These are phyloP conservation scores for Isochrysis galbana DNA, from an alignment of 78 protist species.

Conservation along the genomic window DNA sequence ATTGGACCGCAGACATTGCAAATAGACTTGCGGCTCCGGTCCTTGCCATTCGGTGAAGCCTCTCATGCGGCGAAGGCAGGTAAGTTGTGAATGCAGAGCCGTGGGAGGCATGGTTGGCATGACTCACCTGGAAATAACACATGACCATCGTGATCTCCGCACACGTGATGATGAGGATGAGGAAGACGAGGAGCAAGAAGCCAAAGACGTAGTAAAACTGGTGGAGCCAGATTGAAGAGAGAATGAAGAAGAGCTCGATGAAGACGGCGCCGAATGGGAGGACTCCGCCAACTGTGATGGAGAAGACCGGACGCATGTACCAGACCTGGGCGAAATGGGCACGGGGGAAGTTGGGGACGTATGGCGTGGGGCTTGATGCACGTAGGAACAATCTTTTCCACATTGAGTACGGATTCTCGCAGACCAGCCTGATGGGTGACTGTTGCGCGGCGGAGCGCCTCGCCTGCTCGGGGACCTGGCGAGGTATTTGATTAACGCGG, in stretches of 20 bases:
- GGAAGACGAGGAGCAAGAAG: conserved; percentile 88
- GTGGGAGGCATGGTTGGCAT: too few species aligned
- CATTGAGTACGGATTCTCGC: too few species aligned
- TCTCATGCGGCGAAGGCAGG: too few species aligned
- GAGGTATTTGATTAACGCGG: conserved; percentile 88
- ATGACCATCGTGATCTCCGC: conserved; percentile 90
- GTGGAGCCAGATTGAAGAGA: conserved; percentile 83
- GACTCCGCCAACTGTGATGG: conserved; percentile 88
- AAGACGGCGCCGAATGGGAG: conserved; percentile 95
- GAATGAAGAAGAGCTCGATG: conserved; percentile 89
- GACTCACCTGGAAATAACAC: conserved; percentile 96
- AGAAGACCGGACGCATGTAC: conserved; percentile 83
- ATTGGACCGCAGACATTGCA: neutral
- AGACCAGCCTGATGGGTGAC: too few species aligned
- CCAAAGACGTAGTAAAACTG: conserved; percentile 93
- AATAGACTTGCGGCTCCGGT: neutral
- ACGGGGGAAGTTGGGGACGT: too few species aligned
- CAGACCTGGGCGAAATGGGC: too few species aligned
- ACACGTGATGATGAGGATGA: conserved; percentile 83
- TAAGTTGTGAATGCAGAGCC: too few species aligned
- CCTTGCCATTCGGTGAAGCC: too few species aligned
- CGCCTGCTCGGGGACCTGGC: conserved; percentile 87
- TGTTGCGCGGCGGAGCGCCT: too few species aligned
- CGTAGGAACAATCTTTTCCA: too few species aligned
- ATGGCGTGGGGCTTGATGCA: too few species aligned